phyloP scores from a whole-genome alignment of 164 flowering plant species.

The Platanus orientalis region DNA sequence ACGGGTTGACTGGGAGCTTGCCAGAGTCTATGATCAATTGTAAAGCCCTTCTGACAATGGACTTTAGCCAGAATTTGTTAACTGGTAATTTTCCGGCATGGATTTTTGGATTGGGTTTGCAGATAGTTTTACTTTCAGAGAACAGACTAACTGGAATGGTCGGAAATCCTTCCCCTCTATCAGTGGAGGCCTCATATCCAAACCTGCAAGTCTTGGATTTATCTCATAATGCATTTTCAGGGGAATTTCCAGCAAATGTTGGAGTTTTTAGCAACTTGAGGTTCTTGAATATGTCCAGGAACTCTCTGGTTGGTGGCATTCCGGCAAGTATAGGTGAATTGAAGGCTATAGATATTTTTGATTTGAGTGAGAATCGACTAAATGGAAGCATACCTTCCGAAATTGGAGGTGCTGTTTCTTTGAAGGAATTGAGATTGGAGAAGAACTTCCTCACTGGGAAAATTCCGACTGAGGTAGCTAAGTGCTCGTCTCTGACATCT shows the following conservation, averaged over 20 bases:
- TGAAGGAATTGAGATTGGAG: conserved; percentile 61
- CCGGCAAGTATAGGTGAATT: conserved; percentile 64
- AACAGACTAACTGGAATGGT: conserved; percentile 35
- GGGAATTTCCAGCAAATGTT: conserved; percentile 42
- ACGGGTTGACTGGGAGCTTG: conserved; percentile 51
- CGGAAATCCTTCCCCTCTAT: conserved; percentile 16
- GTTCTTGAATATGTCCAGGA: conserved; percentile 59
- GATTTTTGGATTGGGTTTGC: conserved; percentile 47
- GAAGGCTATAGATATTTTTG: conserved; percentile 50
- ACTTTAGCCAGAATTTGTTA: conserved; percentile 60
- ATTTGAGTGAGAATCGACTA: conserved; percentile 64
- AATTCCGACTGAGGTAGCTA: conserved; percentile 55
- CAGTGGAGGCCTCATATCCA: conserved; percentile 20
- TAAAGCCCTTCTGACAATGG: conserved; percentile 39
- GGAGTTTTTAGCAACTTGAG: conserved; percentile 53
- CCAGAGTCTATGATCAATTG: conserved; percentile 60
- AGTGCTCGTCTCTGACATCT: conserved; percentile 51
- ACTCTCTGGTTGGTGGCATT: conserved; percentile 54
- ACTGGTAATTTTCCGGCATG: conserved; percentile 62
- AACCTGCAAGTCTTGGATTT: conserved; percentile 54
- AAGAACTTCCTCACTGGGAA: conserved; percentile 46
- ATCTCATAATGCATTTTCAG: conserved; percentile 59
- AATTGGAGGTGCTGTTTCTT: conserved; percentile 56
- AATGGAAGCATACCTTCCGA: conserved; percentile 72
- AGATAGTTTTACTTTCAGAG: conserved; percentile 29